Evolutionary conservation across 2,329 filamentous ascomycete species (phyloP).

Genomic region (Diaporthe vexans): DNA sequence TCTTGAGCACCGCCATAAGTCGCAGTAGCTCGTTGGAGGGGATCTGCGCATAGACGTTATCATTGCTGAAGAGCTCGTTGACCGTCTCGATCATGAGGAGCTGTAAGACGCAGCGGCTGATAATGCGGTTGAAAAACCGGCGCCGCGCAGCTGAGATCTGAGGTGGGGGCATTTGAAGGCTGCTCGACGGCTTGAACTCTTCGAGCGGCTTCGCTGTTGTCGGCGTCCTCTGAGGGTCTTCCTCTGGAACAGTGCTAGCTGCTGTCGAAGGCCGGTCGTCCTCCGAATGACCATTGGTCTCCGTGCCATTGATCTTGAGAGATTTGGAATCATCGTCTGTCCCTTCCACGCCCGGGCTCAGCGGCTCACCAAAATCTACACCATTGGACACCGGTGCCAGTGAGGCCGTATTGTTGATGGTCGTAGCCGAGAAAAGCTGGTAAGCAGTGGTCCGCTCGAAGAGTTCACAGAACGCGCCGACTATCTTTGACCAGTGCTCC

Average conservation of each 20-base stretch:
- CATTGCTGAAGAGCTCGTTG: constrained; percentile 97
- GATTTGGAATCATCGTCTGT: constrained; percentile 65
- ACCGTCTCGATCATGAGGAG: constrained; percentile 99
- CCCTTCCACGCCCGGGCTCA: constrained; percentile 58
- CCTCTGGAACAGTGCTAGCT: constrained; percentile 49
- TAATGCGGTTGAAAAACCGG: constrained; percentile 99
- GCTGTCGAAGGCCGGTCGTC: constrained; percentile 46
- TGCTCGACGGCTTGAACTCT: constrained; percentile 85
- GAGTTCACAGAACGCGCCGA: constrained; percentile 94
- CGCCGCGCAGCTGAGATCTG: constrained; percentile 93
- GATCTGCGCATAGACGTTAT: constrained; percentile 93
- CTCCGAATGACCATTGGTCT: constrained; percentile 57
- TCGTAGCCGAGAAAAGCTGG: constrained; percentile 90
- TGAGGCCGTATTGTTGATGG: constrained; percentile 66
- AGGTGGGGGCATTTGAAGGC: constrained; percentile 87
- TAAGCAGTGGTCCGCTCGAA: constrained; percentile 96
- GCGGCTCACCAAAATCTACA: constrained; percentile 62
- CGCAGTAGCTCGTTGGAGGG: constrained; percentile 90
- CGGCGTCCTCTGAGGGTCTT: constrained; percentile 53
- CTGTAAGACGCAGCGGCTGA: constrained; percentile 97
- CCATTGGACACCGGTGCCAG: constrained; percentile 68
- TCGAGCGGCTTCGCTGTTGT: constrained; percentile 68
- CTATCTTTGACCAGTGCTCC: constrained; percentile 93
- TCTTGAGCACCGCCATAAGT: constrained; percentile 94
- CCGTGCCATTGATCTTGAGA: constrained; percentile 71